A percentile compares a stretch with the other conserved stretches of the same genome.
phyloP scores from a whole-genome alignment of 75 land plant genomes.

The Chamaecyparis obtusa region DNA sequence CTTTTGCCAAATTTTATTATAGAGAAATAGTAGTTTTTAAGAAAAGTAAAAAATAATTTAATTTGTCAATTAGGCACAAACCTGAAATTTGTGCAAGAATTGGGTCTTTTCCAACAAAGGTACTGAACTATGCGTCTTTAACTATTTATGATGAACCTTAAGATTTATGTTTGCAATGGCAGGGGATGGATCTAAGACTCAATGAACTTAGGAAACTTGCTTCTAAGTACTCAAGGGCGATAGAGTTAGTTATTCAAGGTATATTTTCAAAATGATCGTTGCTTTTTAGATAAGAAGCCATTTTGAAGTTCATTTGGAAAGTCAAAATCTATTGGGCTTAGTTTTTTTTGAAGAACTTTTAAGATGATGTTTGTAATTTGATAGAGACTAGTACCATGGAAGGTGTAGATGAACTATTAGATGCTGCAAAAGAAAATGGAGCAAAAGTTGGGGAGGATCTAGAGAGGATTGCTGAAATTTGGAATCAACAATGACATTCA shows the following conservation, averaged over 20 bases:
- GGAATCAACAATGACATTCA: conserved; percentile 39
- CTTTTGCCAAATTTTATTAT: neutral
- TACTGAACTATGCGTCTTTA: neutral
- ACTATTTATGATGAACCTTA: neutral
- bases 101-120: neutral
- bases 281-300: neutral
- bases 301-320: neutral
- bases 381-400: conserved; percentile 37
- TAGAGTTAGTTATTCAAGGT: conserved; percentile 46
- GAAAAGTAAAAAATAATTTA: neutral
- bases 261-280: neutral
- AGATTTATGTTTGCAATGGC: neutral
- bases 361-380: neutral
- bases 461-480: conserved; percentile 32
- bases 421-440: conserved; percentile 28
- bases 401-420: conserved; percentile 42
- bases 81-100: neutral
- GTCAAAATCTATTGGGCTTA: neutral
- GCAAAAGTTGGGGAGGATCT: conserved; percentile 30
- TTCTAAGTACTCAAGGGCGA: conserved; percentile 43
- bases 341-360: neutral
- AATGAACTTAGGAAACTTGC: conserved; percentile 29
- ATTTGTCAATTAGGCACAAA: neutral
- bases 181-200: conserved; percentile 27
- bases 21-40: neutral